Conservation (phyloP, 75 land plant genomes). For the Picea sitchensis region DNA sequence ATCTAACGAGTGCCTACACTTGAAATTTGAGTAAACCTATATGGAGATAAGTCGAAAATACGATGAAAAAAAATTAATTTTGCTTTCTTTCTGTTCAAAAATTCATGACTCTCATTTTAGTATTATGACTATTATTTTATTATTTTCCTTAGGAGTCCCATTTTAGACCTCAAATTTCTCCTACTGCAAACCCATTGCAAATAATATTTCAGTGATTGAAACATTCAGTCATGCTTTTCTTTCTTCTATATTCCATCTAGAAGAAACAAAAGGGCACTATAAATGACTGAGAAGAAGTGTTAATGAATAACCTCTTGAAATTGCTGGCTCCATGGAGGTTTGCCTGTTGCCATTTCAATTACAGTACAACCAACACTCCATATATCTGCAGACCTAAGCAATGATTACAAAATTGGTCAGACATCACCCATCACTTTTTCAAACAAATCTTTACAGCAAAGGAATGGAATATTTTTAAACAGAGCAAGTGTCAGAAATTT, state of each 20-base stretch:
- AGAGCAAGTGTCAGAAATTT: neutral
- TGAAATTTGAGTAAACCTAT: too few relatives aligned
- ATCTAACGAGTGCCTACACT: too few relatives aligned
- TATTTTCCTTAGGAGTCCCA: too few relatives aligned
- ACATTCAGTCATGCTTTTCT: neutral
- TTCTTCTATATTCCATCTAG: neutral
- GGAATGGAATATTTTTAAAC: neutral
- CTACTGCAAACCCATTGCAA: neutral
- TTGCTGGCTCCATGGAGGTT: constrained; percentile 98
- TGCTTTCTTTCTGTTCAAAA: too few relatives aligned
- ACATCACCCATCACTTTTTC: neutral
- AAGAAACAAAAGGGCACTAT: neutral
- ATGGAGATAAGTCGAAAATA: too few relatives aligned
- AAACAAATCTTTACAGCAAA: neutral
- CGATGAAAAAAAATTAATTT: too few relatives aligned
- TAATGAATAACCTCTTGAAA: constrained; percentile 71
- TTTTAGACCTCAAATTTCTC: too few relatives aligned
- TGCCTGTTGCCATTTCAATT: constrained; percentile 99
- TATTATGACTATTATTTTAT: too few relatives aligned
- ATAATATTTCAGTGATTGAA: neutral
- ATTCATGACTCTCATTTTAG: too few relatives aligned
- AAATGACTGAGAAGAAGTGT: constrained; percentile 1
- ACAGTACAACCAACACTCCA: constrained; percentile 99
- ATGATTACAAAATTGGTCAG: neutral
- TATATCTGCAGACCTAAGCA: constrained; percentile 87